Evolutionary conservation across 192 early-diverging fungal species (phyloP).

Genomic region (Linnemannia elongata): DNA sequence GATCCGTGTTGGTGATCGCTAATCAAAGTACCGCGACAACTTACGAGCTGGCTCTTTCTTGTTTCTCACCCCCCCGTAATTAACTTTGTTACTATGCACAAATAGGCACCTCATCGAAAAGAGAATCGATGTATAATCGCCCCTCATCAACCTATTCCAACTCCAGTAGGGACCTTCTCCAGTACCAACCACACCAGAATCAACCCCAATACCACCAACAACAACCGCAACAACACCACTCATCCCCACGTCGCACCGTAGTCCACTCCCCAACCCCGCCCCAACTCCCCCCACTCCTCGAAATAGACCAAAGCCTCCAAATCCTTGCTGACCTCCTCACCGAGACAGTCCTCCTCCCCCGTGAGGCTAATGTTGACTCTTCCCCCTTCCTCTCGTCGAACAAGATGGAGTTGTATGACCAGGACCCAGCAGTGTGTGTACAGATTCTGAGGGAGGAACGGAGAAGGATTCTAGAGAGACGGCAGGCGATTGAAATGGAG

Average conservation of each 20-base stretch:
- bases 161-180: conserved; percentile 1
- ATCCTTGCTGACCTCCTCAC: conserved; percentile 10
- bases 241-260: background rate
- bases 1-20: background rate
- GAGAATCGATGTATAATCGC: background rate
- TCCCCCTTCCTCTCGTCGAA: conserved; percentile 2
- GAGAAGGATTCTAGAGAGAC: conserved; percentile 4
- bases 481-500: conserved; percentile 18
- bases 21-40: background rate
- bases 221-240: background rate
- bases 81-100: background rate
- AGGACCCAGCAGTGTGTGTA: background rate
- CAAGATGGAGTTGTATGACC: conserved; percentile 20
- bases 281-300: background rate
- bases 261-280: background rate
- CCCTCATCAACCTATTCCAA: background rate
- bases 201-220: background rate
- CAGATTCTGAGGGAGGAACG: conserved; percentile 16
- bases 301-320: conserved; percentile 12
- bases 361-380: conserved; percentile 6
- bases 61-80: background rate
- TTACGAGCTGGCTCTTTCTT: background rate
- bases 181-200: background rate
- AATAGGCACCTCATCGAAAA: background rate
- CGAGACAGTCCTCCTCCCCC: conserved; percentile 9